These are phyloP conservation scores for Avena sativa DNA, from an alignment of 176 grass and related monocot genomes.

Conservation along the genomic window DNA sequence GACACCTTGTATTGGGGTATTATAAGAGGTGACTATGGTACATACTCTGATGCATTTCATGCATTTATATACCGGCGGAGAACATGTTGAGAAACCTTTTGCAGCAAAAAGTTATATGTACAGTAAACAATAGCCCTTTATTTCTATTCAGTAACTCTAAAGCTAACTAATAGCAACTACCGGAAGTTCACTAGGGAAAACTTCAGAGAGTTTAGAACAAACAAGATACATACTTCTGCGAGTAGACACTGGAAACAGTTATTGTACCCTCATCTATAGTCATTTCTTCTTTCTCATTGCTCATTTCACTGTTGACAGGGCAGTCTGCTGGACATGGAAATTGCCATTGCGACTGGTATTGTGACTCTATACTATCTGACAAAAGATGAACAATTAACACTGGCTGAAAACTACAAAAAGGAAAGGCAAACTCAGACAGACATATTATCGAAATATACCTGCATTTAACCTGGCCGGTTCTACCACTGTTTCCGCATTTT, in stretches of 20 bases:
- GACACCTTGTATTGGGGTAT: conserved; percentile 5
- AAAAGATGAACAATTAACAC: conserved; percentile 41
- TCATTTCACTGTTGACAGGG: conserved; percentile 49
- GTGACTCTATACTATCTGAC: conserved; percentile 50
- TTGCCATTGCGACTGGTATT: conserved; percentile 59
- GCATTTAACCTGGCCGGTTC: conserved; percentile 56
- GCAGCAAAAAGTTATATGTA: not conserved
- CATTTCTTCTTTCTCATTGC: conserved; percentile 61
- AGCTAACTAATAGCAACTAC: not conserved
- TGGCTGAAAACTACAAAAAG: conserved; percentile 11
- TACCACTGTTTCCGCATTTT: conserved; percentile 55
- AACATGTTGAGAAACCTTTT: conserved; percentile 28
- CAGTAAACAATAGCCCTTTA: not conserved
- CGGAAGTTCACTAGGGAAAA: conserved; percentile 9
- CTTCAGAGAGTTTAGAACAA: not conserved
- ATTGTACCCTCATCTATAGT: conserved; percentile 81
- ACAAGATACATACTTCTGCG: conserved; percentile 58
- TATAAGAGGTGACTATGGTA: not conserved
- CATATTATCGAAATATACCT: conserved; percentile 40
- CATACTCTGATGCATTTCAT: not conserved
- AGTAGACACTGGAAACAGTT: conserved; percentile 66
- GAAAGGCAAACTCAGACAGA: conserved; percentile 22
- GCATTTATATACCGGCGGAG: not conserved
- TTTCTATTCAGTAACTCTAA: conserved; percentile 25
- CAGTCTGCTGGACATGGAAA: conserved; percentile 45